Evolutionary conservation across 2,329 filamentous ascomycete species (phyloP).

Genomic region (Epichloe baconii): DNA sequence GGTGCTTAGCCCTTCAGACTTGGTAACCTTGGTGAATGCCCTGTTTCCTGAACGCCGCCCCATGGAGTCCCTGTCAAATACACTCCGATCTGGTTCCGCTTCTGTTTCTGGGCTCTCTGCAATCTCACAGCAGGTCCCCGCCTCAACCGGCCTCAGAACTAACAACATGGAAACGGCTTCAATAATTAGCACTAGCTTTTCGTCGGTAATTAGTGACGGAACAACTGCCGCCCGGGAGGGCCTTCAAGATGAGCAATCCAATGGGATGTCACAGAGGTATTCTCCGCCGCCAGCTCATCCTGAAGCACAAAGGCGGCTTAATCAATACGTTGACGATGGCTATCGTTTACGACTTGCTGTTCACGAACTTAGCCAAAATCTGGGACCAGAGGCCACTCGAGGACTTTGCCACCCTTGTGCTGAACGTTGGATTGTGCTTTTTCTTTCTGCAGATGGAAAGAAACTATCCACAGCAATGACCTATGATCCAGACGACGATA

Average conservation of each 20-base stretch:
- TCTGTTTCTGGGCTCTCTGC: constrained; percentile 55
- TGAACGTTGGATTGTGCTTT: constrained; percentile 72
- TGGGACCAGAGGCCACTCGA: constrained; percentile 51
- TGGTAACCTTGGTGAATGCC: constrained; percentile 68
- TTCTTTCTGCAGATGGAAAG: constrained; percentile 61
- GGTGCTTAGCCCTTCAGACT: constrained; percentile 65
- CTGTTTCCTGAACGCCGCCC: constrained; percentile 67
- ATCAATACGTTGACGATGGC: constrained; percentile 50
- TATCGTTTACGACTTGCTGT: constrained; percentile 53
- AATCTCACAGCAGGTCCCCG: constrained; percentile 55
- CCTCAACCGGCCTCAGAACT: constrained; percentile 29
- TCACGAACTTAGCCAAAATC: constrained; percentile 54
- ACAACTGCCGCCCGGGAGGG: constrained; percentile 52
- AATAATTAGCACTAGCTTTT: constrained; percentile 58
- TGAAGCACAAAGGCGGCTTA: constrained; percentile 28
- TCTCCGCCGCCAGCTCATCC: constrained; percentile 38
- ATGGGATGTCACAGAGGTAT: constrained; percentile 37
- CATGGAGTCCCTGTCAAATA: constrained; percentile 47
- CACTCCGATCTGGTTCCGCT: constrained; percentile 51
- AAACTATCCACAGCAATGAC: constrained; percentile 58
- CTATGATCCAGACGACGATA: constrained; percentile 54
- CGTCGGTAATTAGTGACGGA: constrained; percentile 55
- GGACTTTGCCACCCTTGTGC: constrained; percentile 66
- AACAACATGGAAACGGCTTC: constrained; percentile 51
- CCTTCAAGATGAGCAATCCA: constrained; percentile 41